Base-by-base conservation (phyloP, 805 yeast species). In the Ascoidea rubescens region DNA sequence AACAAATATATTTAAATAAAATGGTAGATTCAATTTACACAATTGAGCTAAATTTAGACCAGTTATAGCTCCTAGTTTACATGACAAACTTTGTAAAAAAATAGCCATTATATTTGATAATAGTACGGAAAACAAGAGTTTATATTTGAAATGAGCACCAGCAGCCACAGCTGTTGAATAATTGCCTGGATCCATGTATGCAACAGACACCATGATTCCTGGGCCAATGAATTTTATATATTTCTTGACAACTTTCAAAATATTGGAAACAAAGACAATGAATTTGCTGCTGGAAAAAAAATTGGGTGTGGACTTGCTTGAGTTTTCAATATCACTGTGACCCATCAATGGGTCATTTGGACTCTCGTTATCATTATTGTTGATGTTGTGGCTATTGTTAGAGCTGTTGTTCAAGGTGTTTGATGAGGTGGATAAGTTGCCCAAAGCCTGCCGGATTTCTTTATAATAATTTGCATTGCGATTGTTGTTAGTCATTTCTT, bases 141-240 rank as follows among this genome's bases (percentile, higher is more conserved):
- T 82, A 64, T 83, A 91, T 58, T 83, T 79, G 64, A 84, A 87
- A 31, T 87, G 83, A 37, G 96, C 84, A n/a, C 96, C 96, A 1
- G 95, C 93, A 6, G 93, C 86, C 12, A 91, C 96, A 7, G 93
- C 95, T 1, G 97, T 87, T 45, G 96, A 84, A 67, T 90, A 91
- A 68, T 93, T 91, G 4, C 99, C 99, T 0, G 99, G 98, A 61
- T 91, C 98, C 88, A 93, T 87, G 65, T 90, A 93, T 0, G 97
- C 91, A 42, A 91, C 96, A 4, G 90, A 77, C 1, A 93, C 95
- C 95, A 91, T 84, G 49, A 91, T 70, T 0, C 99, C 98, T 0
- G 98, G 98, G 0, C 98, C 98, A n/a, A 91, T 72, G 63, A 85
- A 86, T 56, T 72, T 67, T 46, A 72, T 66, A 64, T 82, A 85